A percentile compares a stretch with the other conserved stretches of the same genome.
Conservation (phyloP, 768 basidiomycete genomes). For the Leccinum sublutescens region DNA sequence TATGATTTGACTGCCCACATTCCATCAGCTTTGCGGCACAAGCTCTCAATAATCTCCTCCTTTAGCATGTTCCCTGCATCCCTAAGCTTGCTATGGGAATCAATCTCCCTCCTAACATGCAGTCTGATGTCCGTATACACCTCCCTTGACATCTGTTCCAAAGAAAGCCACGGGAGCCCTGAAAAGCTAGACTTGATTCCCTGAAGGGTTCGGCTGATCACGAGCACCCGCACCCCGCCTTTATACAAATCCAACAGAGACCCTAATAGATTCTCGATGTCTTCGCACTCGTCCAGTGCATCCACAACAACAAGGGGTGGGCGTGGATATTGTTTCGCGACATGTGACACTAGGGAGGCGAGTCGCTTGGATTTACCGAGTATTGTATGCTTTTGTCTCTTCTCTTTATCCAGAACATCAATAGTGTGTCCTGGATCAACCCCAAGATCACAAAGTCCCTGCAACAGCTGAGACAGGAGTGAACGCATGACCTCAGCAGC, state of each 20-base stretch:
- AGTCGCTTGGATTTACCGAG: background rate
- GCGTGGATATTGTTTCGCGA: background rate
- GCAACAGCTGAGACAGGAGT: no score
- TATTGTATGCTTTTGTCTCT: background rate
- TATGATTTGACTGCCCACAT: constrained; percentile 3
- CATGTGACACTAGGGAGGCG: background rate
- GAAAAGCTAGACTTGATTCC: constrained; percentile 6
- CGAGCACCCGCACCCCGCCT: constrained; percentile 3
- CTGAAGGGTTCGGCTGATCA: constrained; percentile 3
- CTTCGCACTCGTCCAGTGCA: constrained; percentile 19
- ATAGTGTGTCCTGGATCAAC: background rate
- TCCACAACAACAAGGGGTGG: constrained; percentile 11
- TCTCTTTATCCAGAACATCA: background rate
- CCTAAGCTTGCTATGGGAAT: constrained; percentile 7
- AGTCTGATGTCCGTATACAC: constrained; percentile 9
- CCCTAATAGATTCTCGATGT: constrained; percentile 1
- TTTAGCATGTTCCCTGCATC: background rate
- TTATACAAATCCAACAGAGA: background rate
- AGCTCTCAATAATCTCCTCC: background rate
- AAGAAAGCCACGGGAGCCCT: background rate
- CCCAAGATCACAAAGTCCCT: background rate
- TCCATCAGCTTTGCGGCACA: constrained; percentile 6
- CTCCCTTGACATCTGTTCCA: background rate
- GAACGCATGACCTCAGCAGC: no score
- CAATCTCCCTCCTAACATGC: constrained; percentile 7